These are phyloP conservation scores for Pythium apleroticum DNA, from an alignment of 352 stramenopile species.

Conservation along the genomic window DNA sequence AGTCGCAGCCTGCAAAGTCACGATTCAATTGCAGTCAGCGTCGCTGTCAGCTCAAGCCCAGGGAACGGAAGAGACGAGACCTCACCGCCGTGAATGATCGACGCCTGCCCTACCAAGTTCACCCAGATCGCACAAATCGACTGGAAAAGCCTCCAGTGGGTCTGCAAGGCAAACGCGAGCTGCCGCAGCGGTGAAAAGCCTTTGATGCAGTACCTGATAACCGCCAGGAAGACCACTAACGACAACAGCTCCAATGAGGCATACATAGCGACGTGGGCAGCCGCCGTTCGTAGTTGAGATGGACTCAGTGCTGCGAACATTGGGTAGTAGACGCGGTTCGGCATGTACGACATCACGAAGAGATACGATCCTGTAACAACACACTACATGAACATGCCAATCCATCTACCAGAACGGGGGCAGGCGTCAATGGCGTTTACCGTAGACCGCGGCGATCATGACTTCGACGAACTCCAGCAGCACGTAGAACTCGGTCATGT, in stretches of 20 bases:
- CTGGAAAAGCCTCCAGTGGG: too few species aligned
- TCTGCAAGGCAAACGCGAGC: not conserved
- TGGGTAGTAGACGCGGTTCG: constrained; percentile 1
- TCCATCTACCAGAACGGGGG: too few species aligned
- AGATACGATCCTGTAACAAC: not conserved
- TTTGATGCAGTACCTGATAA: not conserved
- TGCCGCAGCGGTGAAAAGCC: not conserved
- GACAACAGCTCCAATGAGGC: not conserved
- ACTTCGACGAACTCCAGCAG: constrained; percentile 38
- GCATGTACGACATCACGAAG: not conserved
- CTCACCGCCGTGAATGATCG: not conserved
- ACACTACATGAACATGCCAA: too few species aligned
- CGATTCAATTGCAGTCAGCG: not conserved
- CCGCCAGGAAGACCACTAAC: not conserved
- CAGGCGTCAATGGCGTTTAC: too few species aligned
- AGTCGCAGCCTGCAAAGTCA: not conserved
- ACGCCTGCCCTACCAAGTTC: too few species aligned
- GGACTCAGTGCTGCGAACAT: not conserved
- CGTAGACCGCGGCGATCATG: constrained; percentile 31
- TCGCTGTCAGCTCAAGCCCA: too few species aligned
- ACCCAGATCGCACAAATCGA: too few species aligned
- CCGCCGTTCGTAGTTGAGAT: not conserved
- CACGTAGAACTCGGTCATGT: constrained; percentile 34
- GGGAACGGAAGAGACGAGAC: too few species aligned
- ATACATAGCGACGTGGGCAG: not conserved